These are phyloP conservation scores for Penicillium hesseltinei DNA, from an alignment of 2,329 filamentous ascomycete species.

Conservation along the genomic window DNA sequence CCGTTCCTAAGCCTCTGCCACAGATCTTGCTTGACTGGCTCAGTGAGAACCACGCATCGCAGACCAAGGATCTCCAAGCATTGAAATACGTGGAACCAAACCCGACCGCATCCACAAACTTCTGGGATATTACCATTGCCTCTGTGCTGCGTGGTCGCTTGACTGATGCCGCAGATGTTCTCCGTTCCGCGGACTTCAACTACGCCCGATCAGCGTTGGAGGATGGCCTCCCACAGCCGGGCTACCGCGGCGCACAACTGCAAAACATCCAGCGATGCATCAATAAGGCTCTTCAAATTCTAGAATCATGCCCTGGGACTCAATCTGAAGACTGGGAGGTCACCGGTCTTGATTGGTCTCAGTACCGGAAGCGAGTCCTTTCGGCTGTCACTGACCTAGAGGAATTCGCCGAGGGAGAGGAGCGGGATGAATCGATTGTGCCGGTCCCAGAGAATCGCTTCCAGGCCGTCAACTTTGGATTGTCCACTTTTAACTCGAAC, in stretches of 20 bases:
- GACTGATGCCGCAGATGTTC: conserved; percentile 61
- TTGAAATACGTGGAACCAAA: conserved; percentile 66
- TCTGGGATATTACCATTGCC: conserved; percentile 81
- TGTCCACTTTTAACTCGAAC: conserved; percentile 40
- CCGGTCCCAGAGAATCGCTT: conserved; percentile 46
- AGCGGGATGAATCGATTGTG: conserved; percentile 45
- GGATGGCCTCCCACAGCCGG: conserved; percentile 61
- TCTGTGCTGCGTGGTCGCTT: conserved; percentile 74
- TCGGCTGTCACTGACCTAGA: conserved; percentile 69
- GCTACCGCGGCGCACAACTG: conserved; percentile 74
- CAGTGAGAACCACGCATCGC: conserved; percentile 69
- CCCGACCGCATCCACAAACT: conserved; percentile 72
- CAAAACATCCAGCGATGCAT: conserved; percentile 73
- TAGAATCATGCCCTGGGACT: conserved; percentile 71
- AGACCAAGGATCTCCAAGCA: conserved; percentile 64
- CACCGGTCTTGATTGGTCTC: conserved; percentile 73
- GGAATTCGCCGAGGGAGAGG: conserved; percentile 73
- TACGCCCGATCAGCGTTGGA: conserved; percentile 64
- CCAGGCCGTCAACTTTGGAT: conserved; percentile 49
- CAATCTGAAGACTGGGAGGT: conserved; percentile 73
- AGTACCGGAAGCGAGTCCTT: conserved; percentile 75
- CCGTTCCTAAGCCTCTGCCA: conserved; percentile 57
- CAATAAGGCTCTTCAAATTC: conserved; percentile 64
- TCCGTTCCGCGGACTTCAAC: conserved; percentile 75
- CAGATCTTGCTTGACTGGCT: conserved; percentile 83